Percentiles rank a stretch among this genome's conserved stretches.
Conservation (phyloP, 2,329 filamentous ascomycete species). For the Colletotrichum tanaceti region DNA sequence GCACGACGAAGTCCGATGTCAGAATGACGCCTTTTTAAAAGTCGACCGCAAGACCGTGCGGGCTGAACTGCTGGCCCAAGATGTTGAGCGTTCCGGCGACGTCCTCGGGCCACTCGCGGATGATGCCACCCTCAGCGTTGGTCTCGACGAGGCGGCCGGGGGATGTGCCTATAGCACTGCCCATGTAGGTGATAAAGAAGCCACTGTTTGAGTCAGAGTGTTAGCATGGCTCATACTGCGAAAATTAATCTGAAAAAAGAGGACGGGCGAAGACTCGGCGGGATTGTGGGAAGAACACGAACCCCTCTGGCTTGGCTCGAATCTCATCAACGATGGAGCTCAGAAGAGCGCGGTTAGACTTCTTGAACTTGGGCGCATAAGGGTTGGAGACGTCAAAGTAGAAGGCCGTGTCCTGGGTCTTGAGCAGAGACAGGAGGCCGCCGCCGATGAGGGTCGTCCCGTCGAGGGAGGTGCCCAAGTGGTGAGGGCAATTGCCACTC, state of each 20-base stretch:
- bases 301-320: conserved; percentile 70
- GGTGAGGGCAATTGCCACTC: conserved; percentile 71
- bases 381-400: conserved; percentile 71
- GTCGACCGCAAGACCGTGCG: conserved; percentile 69
- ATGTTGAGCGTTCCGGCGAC: conserved; percentile 65
- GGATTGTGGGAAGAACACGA: conserved; percentile 25
- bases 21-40: conserved; percentile 68
- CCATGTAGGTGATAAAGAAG: conserved; percentile 73
- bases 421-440: conserved; percentile 68
- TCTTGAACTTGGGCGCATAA: conserved; percentile 68
- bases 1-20: conserved; percentile 73
- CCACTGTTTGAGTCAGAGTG: conserved; percentile 49
- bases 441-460: conserved; percentile 69
- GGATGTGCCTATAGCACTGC: conserved; percentile 66
- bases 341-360: conserved; percentile 70
- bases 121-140: conserved; percentile 68
- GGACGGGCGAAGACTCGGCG: not conserved
- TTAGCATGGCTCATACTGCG: not conserved
- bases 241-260: not conserved
- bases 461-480: conserved; percentile 65
- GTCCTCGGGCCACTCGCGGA: conserved; percentile 72
- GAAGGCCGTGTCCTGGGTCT: conserved; percentile 71
- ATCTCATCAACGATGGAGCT: conserved; percentile 72
- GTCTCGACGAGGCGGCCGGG: conserved; percentile 72
- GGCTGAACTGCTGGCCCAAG: conserved; percentile 69